Evolutionary conservation across 2,329 filamentous ascomycete species (phyloP).

Genomic region (Fusarium sp.): DNA sequence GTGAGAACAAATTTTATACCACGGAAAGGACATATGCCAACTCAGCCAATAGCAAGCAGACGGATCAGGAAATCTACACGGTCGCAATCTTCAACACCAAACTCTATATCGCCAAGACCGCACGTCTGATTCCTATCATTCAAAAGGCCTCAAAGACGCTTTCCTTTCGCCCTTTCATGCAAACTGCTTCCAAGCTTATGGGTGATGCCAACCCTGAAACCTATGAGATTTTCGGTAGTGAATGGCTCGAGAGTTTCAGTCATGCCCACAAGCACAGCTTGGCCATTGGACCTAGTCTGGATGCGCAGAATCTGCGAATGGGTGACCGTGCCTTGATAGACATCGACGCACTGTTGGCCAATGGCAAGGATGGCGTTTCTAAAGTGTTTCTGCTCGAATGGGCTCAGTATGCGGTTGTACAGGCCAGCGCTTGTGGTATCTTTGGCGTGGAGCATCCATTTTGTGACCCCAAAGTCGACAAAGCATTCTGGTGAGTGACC

Average conservation of each 20-base stretch:
- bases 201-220: slow-evolving; percentile 29
- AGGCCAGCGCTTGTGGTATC: slow-evolving; percentile 41
- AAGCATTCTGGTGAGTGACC: slow-evolving; percentile 34
- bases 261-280: slow-evolving; percentile 27
- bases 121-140: slow-evolving; percentile 46
- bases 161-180: slow-evolving; percentile 50
- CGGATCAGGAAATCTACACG: slow-evolving; percentile 49
- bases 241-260: slow-evolving; percentile 27
- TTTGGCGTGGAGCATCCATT: slow-evolving; percentile 39
- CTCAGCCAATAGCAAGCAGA: slow-evolving; percentile 3
- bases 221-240: slow-evolving; percentile 22
- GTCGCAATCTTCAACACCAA: slow-evolving; percentile 49
- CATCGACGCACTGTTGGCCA: background rate
- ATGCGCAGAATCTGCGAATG: slow-evolving; percentile 41
- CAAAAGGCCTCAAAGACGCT: slow-evolving; percentile 46
- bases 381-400: slow-evolving; percentile 17
- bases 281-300: slow-evolving; percentile 21
- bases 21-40: background rate
- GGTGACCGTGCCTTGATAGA: slow-evolving; percentile 27
- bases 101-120: slow-evolving; percentile 49
- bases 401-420: slow-evolving; percentile 28
- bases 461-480: slow-evolving; percentile 27
- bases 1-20: background rate
- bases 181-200: slow-evolving; percentile 35
- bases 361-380: background rate